Evolutionary conservation across 1,139 yeast species (phyloP).

Genomic region (Nakaseomyces uthaithaninus): DNA sequence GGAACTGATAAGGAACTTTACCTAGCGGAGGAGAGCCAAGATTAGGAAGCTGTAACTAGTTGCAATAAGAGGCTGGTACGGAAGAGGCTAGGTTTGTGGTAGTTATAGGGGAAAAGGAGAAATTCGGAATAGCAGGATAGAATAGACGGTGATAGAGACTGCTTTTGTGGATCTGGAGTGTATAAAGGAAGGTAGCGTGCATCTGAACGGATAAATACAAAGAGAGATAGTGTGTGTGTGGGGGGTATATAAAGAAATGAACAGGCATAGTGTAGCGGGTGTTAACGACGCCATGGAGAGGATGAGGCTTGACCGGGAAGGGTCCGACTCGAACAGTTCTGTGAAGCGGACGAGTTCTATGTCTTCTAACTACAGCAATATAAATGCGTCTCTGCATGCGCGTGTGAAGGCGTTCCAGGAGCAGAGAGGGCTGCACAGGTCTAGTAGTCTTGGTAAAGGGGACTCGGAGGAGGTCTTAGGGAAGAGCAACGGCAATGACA

Average conservation of each 20-base stretch:
- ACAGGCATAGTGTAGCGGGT: slow-evolving; percentile 7
- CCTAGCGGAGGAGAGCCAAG: too few relatives aligned
- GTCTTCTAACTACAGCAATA: slow-evolving; percentile 30
- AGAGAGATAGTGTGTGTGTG: not conserved
- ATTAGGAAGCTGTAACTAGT: too few relatives aligned
- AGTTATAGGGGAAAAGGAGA: too few relatives aligned
- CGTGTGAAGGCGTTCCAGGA: slow-evolving; percentile 68
- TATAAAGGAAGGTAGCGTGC: too few relatives aligned
- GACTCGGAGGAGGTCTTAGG: slow-evolving; percentile 5
- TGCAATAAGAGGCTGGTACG: too few relatives aligned
- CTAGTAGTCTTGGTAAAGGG: slow-evolving; percentile 13
- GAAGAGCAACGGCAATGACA: not conserved
- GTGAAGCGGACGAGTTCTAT: slow-evolving; percentile 22
- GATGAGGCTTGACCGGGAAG: slow-evolving; percentile 2
- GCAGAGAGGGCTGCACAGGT: slow-evolving; percentile 42
- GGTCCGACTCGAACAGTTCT: not conserved
- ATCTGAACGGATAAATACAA: too few relatives aligned
- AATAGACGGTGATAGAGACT: too few relatives aligned
- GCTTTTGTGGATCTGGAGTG: too few relatives aligned
- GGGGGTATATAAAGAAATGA: not conserved
- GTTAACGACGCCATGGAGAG: slow-evolving; percentile 7
- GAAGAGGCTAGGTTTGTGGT: too few relatives aligned
- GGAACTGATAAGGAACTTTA: too few relatives aligned
- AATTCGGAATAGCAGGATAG: too few relatives aligned
- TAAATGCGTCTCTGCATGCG: slow-evolving; percentile 65